Evolutionary conservation across 345 rosid genomes (phyloP).

Genomic region (Ricinus communis): DNA sequence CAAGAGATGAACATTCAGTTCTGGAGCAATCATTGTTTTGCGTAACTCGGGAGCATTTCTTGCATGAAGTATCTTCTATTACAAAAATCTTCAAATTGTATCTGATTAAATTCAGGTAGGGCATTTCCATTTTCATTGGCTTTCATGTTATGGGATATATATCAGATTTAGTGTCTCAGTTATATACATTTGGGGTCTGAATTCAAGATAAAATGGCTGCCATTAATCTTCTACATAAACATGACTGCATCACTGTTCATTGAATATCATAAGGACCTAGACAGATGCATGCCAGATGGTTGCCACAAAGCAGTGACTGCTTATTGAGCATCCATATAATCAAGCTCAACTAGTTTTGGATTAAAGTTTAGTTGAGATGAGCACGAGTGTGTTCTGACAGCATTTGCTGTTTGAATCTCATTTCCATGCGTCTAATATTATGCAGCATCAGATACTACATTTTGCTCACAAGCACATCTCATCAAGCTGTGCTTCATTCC

Average conservation of each 20-base stretch:
- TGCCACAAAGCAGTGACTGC: not conserved
- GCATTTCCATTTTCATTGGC: too few species aligned
- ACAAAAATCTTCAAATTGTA: too few species aligned
- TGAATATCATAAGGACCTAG: not conserved
- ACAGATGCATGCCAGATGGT: not conserved
- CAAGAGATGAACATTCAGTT: not conserved
- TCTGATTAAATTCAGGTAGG: too few species aligned
- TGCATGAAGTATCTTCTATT: too few species aligned
- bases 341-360: too few species aligned
- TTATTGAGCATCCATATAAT: not conserved
- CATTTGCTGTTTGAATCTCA: not conserved
- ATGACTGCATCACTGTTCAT: not conserved
- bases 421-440: too few species aligned
- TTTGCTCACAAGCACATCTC: not conserved
- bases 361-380: too few species aligned
- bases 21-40: not conserved
- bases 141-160: too few species aligned
- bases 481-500: not conserved
- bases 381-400: too few species aligned
- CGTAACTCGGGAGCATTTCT: not conserved
- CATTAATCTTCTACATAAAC: not conserved
- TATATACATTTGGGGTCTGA: not conserved
- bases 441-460: not conserved
- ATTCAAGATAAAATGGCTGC: not conserved
- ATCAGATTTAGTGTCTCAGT: too few species aligned